Evolutionary conservation across 1,284 basidiomycete genomes (phyloP).

Genomic region (Xerocomus nothofagi): DNA sequence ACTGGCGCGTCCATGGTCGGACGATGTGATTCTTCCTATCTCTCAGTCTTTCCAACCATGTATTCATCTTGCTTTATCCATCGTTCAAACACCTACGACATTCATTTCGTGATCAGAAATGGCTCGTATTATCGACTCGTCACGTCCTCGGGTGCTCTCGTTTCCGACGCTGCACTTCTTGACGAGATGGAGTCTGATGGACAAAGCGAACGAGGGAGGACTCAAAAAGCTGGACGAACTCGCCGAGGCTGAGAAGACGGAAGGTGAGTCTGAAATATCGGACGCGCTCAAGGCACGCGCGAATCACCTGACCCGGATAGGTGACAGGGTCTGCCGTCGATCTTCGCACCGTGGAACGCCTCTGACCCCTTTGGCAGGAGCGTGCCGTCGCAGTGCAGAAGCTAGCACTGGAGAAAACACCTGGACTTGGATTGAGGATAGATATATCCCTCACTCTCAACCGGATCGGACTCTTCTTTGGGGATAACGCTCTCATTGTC

Average conservation of each 20-base stretch:
- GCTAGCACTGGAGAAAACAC: slow-evolving; percentile 87
- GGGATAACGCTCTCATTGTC: slow-evolving; percentile 75
- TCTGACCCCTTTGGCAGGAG: slow-evolving; percentile 47
- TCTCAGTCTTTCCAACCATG: slow-evolving; percentile 73
- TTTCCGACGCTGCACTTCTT: slow-evolving; percentile 61
- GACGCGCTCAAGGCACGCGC: slow-evolving; percentile 84
- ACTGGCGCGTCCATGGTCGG: too few species aligned
- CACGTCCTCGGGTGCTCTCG: slow-evolving; percentile 47
- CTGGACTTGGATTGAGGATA: slow-evolving; percentile 90
- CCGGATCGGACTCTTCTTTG: slow-evolving; percentile 90
- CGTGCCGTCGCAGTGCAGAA: slow-evolving; percentile 78
- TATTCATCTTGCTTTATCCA: slow-evolving; percentile 71
- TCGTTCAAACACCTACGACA: slow-evolving; percentile 46
- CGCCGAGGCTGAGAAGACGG: slow-evolving; percentile 85
- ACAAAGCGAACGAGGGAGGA: slow-evolving; percentile 74
- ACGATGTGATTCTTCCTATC: slow-evolving; percentile 81
- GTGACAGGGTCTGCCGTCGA: slow-evolving; percentile 72
- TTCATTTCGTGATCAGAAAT: slow-evolving; percentile 56
- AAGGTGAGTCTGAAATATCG: slow-evolving; percentile 92
- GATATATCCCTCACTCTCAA: slow-evolving; percentile 90
- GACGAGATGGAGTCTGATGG: slow-evolving; percentile 70
- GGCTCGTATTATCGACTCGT: slow-evolving; percentile 74
- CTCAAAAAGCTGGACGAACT: slow-evolving; percentile 80
- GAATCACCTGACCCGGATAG: slow-evolving; percentile 86
- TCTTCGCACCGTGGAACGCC: not conserved